Conservation (phyloP, 78 protist genomes). For the Cavenderia fasciculata region DNA sequence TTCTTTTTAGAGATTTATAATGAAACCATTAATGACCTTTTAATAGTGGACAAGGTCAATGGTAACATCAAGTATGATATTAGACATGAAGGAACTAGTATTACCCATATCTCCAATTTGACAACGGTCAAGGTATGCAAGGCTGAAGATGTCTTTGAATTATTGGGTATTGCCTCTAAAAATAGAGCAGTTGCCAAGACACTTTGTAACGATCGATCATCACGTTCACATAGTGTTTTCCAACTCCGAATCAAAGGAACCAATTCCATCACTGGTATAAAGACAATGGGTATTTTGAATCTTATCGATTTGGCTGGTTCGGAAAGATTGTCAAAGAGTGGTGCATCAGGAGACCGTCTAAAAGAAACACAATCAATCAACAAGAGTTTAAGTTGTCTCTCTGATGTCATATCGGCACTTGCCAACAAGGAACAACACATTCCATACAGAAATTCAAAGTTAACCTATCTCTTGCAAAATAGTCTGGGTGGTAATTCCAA, state of each 20-base stretch:
- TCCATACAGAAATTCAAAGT: conserved; percentile 72
- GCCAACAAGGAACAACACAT: conserved; percentile 79
- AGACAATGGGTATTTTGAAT: conserved; percentile 75
- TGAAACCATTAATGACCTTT: conserved; percentile 78
- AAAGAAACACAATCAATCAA: conserved; percentile 95
- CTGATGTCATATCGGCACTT: conserved; percentile 93
- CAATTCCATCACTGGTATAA: conserved; percentile 54
- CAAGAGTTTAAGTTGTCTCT: conserved; percentile 86
- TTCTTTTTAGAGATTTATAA: conserved; percentile 86
- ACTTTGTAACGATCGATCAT: conserved; percentile 84
- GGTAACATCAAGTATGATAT: conserved; percentile 22
- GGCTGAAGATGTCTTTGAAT: conserved; percentile 61
- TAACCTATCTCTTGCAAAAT: conserved; percentile 71
- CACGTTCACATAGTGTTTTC: conserved; percentile 91
- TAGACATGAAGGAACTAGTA: conserved; percentile 15
- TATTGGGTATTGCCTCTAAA: conserved; percentile 55
- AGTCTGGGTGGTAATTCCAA: conserved; percentile 89
- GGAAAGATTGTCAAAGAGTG: conserved; percentile 77
- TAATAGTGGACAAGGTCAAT: background rate
- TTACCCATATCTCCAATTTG: conserved; percentile 36
- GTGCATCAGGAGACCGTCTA: conserved; percentile 78
- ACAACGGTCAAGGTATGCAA: conserved; percentile 1
- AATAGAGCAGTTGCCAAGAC: conserved; percentile 82
- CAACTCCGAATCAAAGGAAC: conserved; percentile 65
- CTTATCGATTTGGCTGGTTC: conserved; percentile 89